Evolutionary conservation across 2,329 filamentous ascomycete species (phyloP).

Genomic region (Ophiostoma montium): DNA sequence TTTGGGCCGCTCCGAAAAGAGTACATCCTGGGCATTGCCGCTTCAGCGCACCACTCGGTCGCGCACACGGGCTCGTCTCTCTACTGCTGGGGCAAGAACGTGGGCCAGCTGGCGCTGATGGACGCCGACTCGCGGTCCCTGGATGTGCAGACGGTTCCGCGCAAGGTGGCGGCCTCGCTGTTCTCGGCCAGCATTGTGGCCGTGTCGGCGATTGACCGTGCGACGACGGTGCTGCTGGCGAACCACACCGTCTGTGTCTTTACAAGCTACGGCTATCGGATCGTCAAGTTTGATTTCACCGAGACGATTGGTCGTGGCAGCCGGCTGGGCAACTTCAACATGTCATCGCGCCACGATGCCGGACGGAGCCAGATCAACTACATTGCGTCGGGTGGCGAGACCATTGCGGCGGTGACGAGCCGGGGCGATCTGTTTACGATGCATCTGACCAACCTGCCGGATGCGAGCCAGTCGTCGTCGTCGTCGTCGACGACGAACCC

Average conservation of each 20-base stretch:
- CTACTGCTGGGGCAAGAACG: constrained; percentile 91
- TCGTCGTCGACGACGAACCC: constrained; percentile 80
- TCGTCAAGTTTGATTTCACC: constrained; percentile 62
- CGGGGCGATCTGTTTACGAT: constrained; percentile 83
- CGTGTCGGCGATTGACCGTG: constrained; percentile 79
- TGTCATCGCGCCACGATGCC: constrained; percentile 50
- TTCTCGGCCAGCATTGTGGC: constrained; percentile 60
- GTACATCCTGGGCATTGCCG: constrained; percentile 63
- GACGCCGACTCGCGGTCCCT: constrained; percentile 89
- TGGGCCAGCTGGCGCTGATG: constrained; percentile 84
- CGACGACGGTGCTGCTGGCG: constrained; percentile 72
- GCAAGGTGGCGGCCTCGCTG: constrained; percentile 77
- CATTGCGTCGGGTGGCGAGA: constrained; percentile 76
- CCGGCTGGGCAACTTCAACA: constrained; percentile 50
- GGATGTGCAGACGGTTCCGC: constrained; percentile 65
- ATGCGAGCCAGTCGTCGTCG: constrained; percentile 34
- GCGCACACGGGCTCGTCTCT: constrained; percentile 69
- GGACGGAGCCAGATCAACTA: constrained; percentile 52
- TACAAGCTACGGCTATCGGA: constrained; percentile 91
- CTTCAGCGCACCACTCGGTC: constrained; percentile 83
- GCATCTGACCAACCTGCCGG: constrained; percentile 53
- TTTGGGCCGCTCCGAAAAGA: constrained; percentile 89
- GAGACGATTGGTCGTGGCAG: constrained; percentile 49
- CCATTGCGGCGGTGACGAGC: constrained; percentile 74
- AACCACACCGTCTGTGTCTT: constrained; percentile 89